phyloP scores from a whole-genome alignment of 78 protist genomes.

The Chrysochromulina tobinii region DNA sequence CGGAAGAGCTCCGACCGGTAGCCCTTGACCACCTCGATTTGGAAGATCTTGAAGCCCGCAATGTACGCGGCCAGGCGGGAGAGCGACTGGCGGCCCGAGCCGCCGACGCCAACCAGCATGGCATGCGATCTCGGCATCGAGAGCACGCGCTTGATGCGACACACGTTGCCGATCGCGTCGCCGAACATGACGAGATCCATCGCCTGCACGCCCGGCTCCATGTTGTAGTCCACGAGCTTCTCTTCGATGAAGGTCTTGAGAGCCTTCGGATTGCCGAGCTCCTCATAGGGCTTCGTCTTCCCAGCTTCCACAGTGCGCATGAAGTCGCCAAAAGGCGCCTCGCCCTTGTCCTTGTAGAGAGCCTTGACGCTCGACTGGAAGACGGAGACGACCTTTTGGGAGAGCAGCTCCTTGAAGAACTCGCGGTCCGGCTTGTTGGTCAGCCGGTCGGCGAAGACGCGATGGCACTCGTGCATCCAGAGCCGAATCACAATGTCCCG shows the following conservation, averaged over 20 bases:
- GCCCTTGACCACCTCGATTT: conserved; percentile 42
- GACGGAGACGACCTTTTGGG: conserved; percentile 13
- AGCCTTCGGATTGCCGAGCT: conserved; percentile 14
- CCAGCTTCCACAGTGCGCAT: neutral
- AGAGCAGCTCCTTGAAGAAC: neutral
- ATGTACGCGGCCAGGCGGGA: conserved; percentile 61
- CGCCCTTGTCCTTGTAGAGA: neutral
- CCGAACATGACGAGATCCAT: conserved; percentile 76
- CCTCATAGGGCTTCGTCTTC: conserved; percentile 49
- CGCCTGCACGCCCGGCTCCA: conserved; percentile 37
- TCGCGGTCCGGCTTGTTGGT: conserved; percentile 21
- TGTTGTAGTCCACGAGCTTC: conserved; percentile 70
- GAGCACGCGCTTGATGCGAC: conserved; percentile 70
- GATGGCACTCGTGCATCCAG: conserved; percentile 63
- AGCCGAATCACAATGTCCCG: conserved; percentile 43
- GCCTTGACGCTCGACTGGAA: conserved; percentile 42
- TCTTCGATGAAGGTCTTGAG: conserved; percentile 58
- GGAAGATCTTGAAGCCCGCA: conserved; percentile 25
- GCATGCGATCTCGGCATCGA: conserved; percentile 65
- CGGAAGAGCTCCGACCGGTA: conserved; percentile 63
- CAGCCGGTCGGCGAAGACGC: conserved; percentile 70
- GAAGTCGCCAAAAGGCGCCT: conserved; percentile 67
- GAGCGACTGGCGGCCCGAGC: conserved; percentile 66
- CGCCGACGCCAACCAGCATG: conserved; percentile 78
- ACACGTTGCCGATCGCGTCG: conserved; percentile 76